phyloP scores from a whole-genome alignment of 2,329 filamentous ascomycete genomes.

The Aspergillus sp. region DNA sequence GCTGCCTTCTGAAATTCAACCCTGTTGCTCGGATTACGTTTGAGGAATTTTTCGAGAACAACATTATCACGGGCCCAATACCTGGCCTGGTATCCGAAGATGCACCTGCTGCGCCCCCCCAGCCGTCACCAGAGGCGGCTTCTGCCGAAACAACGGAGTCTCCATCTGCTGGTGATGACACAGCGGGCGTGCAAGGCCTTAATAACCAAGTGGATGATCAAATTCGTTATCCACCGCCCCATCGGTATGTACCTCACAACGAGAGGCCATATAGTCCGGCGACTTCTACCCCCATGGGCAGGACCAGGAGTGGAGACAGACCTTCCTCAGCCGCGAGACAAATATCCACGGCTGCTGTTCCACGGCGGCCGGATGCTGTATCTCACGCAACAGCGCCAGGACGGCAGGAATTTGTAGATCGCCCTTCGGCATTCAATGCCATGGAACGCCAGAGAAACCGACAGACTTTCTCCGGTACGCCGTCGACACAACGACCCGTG shows the following conservation, averaged over 20 bases:
- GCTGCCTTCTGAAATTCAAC: conserved; percentile 77
- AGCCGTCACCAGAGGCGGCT: conserved; percentile 20
- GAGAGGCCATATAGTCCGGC: conserved; percentile 30
- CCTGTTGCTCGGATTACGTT: conserved; percentile 85
- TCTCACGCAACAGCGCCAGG: conserved; percentile 42
- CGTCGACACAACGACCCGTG: conserved; percentile 42
- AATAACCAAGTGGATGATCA: conserved; percentile 22
- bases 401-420: conserved; percentile 39
- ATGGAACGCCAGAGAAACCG: conserved; percentile 65
- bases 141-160: conserved; percentile 16
- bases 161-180: conserved; percentile 16
- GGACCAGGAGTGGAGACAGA: conserved; percentile 35
- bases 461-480: conserved; percentile 46
- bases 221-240: conserved; percentile 25
- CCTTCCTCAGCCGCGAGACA: conserved; percentile 25
- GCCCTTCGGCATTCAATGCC: conserved; percentile 37
- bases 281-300: conserved; percentile 30
- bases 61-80: conserved; percentile 72
- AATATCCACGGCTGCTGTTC: conserved; percentile 25
- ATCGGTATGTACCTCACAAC: conserved; percentile 39
- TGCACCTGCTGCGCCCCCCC: conserved; percentile 40
- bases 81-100: conserved; percentile 81
- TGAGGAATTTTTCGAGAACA: conserved; percentile 76
- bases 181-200: conserved; percentile 23
- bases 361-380: conserved; percentile 35